Percentiles rank a stretch among this genome's conserved stretches.
Conservation (phyloP, 352 stramenopile genomes). For the Globisporangium cederbergense region DNA sequence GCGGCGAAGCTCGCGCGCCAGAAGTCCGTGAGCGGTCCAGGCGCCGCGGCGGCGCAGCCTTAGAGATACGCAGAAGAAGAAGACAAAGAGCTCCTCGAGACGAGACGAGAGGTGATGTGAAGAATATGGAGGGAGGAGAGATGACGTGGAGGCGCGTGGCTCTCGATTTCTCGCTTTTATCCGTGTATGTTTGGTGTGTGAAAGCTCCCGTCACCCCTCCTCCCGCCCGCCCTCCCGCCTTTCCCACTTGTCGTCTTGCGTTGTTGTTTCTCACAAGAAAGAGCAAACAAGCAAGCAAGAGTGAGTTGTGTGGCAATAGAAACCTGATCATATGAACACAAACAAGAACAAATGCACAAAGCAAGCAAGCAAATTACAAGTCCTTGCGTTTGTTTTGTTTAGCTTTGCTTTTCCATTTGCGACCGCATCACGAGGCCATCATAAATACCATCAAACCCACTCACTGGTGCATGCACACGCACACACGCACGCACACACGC, state of each 20-base stretch:
- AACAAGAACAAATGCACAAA: background rate
- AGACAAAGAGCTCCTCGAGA: background rate
- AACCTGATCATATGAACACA: conserved; percentile 11
- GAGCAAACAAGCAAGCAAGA: background rate
- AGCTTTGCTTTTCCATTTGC: conserved; percentile 2
- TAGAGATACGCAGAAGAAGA: conserved; percentile 11
- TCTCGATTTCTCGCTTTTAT: conserved; percentile 7
- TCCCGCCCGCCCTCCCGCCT: background rate
- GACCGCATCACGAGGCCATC: background rate
- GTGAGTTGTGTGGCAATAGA: conserved; percentile 5
- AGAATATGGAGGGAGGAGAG: background rate
- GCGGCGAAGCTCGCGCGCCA: conserved; percentile 76
- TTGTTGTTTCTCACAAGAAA: background rate
- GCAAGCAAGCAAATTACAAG: background rate
- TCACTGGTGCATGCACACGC: background rate
- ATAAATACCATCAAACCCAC: conserved; percentile 1
- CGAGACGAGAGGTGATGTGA: background rate
- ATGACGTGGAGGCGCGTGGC: conserved; percentile 1
- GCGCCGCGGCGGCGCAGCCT: conserved; percentile 16
- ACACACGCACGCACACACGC: too few species aligned
- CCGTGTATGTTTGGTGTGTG: conserved; percentile 5
- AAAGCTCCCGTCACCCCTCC: conserved; percentile 8
- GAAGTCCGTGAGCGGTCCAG: conserved; percentile 30
- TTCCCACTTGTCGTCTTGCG: background rate
- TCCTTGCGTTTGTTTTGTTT: background rate